Percentiles rank a stretch among this genome's conserved stretches.
Conservation (phyloP, 2,329 filamentous ascomycete species). For the Hymenoscyphus scutula region DNA sequence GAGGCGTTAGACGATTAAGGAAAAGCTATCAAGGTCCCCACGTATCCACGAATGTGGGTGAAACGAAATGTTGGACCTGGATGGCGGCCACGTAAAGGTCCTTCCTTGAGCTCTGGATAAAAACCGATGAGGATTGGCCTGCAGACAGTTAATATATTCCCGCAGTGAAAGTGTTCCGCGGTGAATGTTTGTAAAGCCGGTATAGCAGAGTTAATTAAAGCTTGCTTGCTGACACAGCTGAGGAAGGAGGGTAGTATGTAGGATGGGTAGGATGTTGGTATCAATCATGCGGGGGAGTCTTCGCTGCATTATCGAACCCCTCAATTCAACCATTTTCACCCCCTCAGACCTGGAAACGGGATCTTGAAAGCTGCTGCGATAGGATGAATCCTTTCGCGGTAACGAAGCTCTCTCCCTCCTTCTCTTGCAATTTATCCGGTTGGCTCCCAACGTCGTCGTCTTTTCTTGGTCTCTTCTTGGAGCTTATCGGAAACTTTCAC, state of each 20-base stretch:
- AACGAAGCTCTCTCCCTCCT: background rate
- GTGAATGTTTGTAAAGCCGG: background rate
- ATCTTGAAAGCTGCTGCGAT: background rate
- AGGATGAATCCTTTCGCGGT: background rate
- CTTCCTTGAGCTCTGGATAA: slow-evolving; percentile 3
- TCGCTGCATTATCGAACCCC: background rate
- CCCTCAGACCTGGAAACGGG: background rate
- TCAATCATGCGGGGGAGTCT: background rate
- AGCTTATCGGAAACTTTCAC: background rate
- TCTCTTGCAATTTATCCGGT: background rate
- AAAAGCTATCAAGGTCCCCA: background rate
- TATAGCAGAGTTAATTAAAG: background rate
- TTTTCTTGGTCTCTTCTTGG: background rate
- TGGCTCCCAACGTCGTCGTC: background rate
- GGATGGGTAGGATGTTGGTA: background rate
- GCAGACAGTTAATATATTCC: slow-evolving; percentile 3
- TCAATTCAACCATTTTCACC: background rate
- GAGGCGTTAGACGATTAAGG: too few relatives aligned
- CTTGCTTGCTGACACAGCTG: background rate
- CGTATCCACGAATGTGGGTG: too few relatives aligned
- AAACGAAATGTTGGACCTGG: background rate
- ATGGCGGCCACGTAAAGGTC: background rate
- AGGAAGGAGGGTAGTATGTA: background rate
- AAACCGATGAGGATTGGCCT: background rate
- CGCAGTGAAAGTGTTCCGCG: background rate